Evolutionary conservation across 78 protist genomes (phyloP), one percentile per base, ranked within the genome.

Genomic region (Dictyostelium capitatum): DNA sequence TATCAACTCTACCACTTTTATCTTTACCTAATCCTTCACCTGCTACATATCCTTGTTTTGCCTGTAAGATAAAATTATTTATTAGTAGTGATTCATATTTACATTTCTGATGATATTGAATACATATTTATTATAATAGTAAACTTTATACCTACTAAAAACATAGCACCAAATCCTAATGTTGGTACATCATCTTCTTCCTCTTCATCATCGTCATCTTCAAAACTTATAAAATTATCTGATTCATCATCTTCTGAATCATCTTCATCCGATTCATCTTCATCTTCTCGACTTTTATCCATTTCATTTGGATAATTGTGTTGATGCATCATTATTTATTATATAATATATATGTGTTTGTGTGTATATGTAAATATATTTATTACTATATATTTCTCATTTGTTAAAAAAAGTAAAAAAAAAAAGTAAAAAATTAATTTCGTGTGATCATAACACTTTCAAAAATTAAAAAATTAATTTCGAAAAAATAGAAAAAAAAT

Each of bases 11-110:
- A 47, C 87, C 87, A 37, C 19, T n/a, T 46, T 46, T 28, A n/a
- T 80, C 87, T 23, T 41, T 62, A 41, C 87, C 87, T 46, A 80
- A 62, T 32, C 87, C 87, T 62, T 80, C 50, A 14, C 87, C 87
- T 43, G 37, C 87, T 20, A 23, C 11, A 62, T 80, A 67, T 23
- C 87, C 87, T 25, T 51, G 65, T 77, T 77, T 77, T 50, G 30
- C 46, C 69, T 79, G 5, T 30, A 7, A 12, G n/a, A 3, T 19
- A 59, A 19, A 19, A 54, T 54, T 54, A 19, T 3, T 54, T 54
- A 54, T 54, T 54, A 54, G 12, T 54, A 54, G 4, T 8, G n/a
- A 8, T 59, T 23, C 3, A 23, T 59, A 59, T 23, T 19, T 20
- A 14, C 20, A 19, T 57, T n/a, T 2, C 1, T n/a, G 1, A 25